Evolutionary conservation across 805 yeast genomes (phyloP).

Genomic region (Blastobotrys attinorum): DNA sequence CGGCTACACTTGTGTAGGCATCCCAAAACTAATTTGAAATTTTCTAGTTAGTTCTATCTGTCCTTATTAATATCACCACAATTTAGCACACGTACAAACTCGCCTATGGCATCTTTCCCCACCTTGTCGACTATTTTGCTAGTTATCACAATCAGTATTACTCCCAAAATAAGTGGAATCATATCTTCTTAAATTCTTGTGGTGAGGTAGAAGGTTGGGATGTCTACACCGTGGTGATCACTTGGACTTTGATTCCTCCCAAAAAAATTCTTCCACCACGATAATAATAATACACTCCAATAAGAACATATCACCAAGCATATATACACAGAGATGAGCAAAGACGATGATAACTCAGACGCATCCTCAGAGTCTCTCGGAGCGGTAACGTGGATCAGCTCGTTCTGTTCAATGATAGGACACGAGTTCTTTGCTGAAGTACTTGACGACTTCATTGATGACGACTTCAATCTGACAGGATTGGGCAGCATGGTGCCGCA

Average conservation of each 20-base stretch:
- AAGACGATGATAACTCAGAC: neutral
- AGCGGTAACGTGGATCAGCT: slow-evolving; percentile 73
- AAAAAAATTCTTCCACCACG: neutral
- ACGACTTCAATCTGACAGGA: slow-evolving; percentile 93
- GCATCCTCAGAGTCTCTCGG: slow-evolving; percentile 29
- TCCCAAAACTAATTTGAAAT: neutral
- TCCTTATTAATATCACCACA: slow-evolving; percentile 15
- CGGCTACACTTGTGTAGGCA: neutral
- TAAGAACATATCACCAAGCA: slow-evolving; percentile 1
- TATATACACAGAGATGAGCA: neutral
- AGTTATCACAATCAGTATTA: slow-evolving; percentile 32
- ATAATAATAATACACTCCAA: neutral
- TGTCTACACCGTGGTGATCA: neutral
- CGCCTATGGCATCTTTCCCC: slow-evolving; percentile 28
- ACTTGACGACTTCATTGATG: slow-evolving; percentile 86
- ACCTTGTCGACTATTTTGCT: slow-evolving; percentile 32
- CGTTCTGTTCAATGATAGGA: slow-evolving; percentile 69
- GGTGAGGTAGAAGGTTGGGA: neutral
- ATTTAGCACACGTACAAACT: too few species aligned
- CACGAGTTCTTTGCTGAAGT: slow-evolving; percentile 92
- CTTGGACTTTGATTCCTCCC: neutral
- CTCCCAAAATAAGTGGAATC: slow-evolving; percentile 6
- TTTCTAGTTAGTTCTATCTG: neutral
- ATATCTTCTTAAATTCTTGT: neutral
- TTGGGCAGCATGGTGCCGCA: slow-evolving; percentile 77